Evolutionary conservation across 2,329 filamentous ascomycete species (phyloP), one percentile per base, ranked within the genome.

Genomic region (Sporothrix protearum): DNA sequence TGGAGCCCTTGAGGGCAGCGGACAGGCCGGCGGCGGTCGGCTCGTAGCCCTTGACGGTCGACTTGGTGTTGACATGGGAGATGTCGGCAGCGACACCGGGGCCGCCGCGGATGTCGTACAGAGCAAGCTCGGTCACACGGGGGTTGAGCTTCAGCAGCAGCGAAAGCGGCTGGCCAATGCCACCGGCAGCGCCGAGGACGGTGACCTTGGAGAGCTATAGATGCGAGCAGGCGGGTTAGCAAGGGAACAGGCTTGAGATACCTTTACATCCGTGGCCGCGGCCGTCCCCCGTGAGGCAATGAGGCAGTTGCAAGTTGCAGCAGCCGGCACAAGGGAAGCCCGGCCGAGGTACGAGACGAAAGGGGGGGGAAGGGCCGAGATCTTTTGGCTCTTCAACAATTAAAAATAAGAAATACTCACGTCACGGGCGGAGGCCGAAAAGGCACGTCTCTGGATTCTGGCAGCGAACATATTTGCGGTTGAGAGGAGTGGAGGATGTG

Each of bases 101-200:
- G 80, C 88, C 95, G 80, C 94, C 91, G 80, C 92, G 92, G 86
- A 99, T 97, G 85, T 99, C 96, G 87, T 98, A 99, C 80, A 99
- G 92, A 76, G 95, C 92, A 79, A 99, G 92, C 83, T 97, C 91
- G 79, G 89, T 91, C 78, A 98, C 95, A 80, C 92, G 89, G 78
- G 94, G 93, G 91, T 97, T 98, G 82, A 97, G 91, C 93, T 99
- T 99, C 84, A 99, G 89, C 81, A 99, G 91, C 77, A 99, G 92
- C 73, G 96, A 99, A 80, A 99, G 87, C 80, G 96, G 96, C 84
- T 99, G 96, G 83, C 96, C 96, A 86, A 99, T 99, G 84, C 96
- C 96, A 86, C 96, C 96, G 80, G 92, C 92, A 78, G 96, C 96
- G 87, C 96, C 96, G 82, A 98, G 92, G 78, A 99, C 94, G 81